Evolutionary conservation across 2,329 filamentous ascomycete species (phyloP).

Genomic region (Blastomyces gilchristii): DNA sequence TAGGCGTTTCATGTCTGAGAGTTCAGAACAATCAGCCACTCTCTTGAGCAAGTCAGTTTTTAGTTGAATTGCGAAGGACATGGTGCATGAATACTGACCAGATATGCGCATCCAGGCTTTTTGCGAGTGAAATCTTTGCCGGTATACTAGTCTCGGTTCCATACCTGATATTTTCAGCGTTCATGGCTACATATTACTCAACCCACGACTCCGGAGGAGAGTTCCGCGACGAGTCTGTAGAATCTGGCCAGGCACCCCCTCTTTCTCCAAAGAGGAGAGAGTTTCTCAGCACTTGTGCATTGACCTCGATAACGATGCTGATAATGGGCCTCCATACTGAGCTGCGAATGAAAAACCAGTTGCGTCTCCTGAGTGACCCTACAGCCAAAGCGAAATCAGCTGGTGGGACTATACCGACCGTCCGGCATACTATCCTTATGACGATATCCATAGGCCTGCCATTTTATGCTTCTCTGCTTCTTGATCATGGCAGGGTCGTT

Average conservation of each 20-base stretch:
- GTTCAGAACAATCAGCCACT: neutral
- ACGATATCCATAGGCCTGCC: conserved; percentile 41
- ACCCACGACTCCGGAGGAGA: neutral
- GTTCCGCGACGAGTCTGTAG: neutral
- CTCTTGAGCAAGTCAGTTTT: neutral
- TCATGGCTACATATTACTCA: neutral
- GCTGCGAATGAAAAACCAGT: neutral
- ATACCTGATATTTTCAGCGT: neutral
- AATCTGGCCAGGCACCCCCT: neutral
- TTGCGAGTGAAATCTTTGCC: conserved; percentile 1
- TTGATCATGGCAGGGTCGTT: conserved; percentile 46
- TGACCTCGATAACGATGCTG: conserved; percentile 26
- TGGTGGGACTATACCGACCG: conserved; percentile 14
- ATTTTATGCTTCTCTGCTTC: conserved; percentile 46
- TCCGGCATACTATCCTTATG: conserved; percentile 23
- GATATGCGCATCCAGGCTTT: neutral
- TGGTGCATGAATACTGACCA: neutral
- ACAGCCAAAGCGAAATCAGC: conserved; percentile 14
- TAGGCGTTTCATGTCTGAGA: neutral
- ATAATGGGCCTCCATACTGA: conserved; percentile 20
- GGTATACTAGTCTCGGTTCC: neutral
- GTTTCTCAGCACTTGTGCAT: conserved; percentile 12
- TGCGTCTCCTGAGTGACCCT: neutral
- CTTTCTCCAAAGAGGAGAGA: neutral
- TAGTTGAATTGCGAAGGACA: neutral